These are phyloP conservation scores for Skeletonema tropicum DNA, from an alignment of 108 stramenopile genomes.

Conservation along the genomic window DNA sequence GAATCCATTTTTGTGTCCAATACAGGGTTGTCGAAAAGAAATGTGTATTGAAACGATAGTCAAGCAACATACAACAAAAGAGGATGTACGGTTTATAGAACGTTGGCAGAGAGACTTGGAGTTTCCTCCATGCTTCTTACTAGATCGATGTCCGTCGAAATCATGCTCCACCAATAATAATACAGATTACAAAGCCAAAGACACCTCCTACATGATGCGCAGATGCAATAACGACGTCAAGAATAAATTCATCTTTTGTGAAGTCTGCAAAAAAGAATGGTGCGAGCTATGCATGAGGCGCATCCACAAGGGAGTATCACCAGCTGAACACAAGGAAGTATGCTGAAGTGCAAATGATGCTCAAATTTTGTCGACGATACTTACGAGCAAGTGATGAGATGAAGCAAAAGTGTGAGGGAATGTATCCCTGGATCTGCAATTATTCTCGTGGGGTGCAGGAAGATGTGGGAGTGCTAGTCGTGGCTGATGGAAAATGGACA, in stretches of 20 bases:
- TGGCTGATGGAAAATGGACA: conserved; percentile 56
- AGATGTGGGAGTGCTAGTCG: conserved; percentile 18
- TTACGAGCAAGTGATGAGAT: conserved; percentile 30
- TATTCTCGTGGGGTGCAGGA: conserved; percentile 36
- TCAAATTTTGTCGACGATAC: conserved; percentile 41
- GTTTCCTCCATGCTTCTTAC: background rate
- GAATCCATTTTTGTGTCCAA: background rate
- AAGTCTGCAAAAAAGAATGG: background rate
- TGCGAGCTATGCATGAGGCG: background rate
- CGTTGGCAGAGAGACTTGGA: background rate
- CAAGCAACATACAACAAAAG: background rate
- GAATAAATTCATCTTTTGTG: conserved; percentile 2
- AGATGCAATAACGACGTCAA: background rate
- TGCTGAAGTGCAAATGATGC: conserved; percentile 7
- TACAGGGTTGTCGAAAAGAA: background rate
- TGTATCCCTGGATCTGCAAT: conserved; percentile 51
- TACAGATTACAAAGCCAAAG: background rate
- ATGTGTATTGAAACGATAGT: background rate
- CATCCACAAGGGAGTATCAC: background rate
- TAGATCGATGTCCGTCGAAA: background rate
- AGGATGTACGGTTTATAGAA: background rate
- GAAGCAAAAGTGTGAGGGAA: conserved; percentile 29
- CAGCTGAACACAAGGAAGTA: background rate
- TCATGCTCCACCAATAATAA: background rate
- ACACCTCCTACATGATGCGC: background rate